Percentiles rank a stretch among this genome's conserved stretches.
These are phyloP conservation scores for Phytophthora cryptogea DNA, from an alignment of 352 stramenopile genomes.

Conservation along the genomic window DNA sequence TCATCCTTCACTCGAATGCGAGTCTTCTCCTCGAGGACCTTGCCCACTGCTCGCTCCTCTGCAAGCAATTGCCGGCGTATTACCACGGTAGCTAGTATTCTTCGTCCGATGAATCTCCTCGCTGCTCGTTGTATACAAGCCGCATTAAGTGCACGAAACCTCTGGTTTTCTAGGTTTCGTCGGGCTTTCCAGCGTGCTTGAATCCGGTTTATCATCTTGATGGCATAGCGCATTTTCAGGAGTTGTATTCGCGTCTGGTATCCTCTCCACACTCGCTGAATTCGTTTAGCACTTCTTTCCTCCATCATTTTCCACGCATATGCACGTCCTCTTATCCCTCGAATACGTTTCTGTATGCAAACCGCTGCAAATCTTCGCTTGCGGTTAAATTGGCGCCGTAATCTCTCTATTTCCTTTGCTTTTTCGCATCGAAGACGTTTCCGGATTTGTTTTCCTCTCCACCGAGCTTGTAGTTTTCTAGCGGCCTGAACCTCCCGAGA, in stretches of 20 bases:
- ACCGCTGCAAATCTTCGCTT: constrained; percentile 39
- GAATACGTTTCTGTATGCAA: constrained; percentile 65
- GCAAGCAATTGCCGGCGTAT: constrained; percentile 52
- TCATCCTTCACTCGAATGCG: constrained; percentile 54
- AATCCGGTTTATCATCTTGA: constrained; percentile 55
- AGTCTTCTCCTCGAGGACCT: constrained; percentile 50
- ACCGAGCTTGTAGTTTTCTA: constrained; percentile 53
- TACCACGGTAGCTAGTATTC: constrained; percentile 44
- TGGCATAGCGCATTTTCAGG: constrained; percentile 41
- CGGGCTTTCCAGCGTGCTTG: constrained; percentile 50
- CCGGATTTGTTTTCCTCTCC: constrained; percentile 47
- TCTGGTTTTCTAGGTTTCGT: constrained; percentile 34
- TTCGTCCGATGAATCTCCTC: constrained; percentile 43
- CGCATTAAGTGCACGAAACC: constrained; percentile 25
- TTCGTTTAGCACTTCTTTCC: constrained; percentile 40
- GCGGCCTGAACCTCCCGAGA: constrained; percentile 34
- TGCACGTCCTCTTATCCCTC: constrained; percentile 50
- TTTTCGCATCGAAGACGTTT: constrained; percentile 49
- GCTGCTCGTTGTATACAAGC: constrained; percentile 45
- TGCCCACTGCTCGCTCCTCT: constrained; percentile 59
- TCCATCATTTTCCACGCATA: constrained; percentile 48
- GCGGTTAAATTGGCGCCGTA: constrained; percentile 37
- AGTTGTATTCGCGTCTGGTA: constrained; percentile 51
- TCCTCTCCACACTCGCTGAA: constrained; percentile 64
- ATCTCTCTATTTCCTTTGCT: constrained; percentile 35